These are phyloP conservation scores for Aureobasidium namibiae DNA, from an alignment of 2,329 filamentous ascomycete genomes.

Conservation along the genomic window DNA sequence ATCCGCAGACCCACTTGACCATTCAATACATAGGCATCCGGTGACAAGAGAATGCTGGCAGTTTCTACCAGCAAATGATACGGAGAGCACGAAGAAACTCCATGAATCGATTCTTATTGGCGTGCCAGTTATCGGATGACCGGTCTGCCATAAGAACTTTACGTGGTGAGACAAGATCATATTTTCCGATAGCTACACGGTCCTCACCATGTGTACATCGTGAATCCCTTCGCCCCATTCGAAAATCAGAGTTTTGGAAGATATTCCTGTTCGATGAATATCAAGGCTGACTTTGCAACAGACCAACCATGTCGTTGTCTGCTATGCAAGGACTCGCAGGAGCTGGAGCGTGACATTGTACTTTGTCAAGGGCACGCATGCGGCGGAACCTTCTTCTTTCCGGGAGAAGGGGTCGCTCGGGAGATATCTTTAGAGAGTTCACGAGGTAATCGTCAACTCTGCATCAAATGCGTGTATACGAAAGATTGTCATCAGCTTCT, in stretches of 20 bases:
- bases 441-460: too few relatives aligned
- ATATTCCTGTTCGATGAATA: not conserved
- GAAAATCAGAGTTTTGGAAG: not conserved
- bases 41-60: not conserved
- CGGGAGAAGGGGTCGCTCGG: too few relatives aligned
- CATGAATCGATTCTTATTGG: not conserved
- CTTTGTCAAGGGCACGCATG: too few relatives aligned
- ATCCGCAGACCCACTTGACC: not conserved
- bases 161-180: not conserved
- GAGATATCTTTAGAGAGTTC: too few relatives aligned
- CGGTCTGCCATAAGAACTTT: slow-evolving; percentile 6
- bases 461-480: not conserved
- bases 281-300: not conserved
- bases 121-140: not conserved
- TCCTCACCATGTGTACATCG: not conserved
- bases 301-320: not conserved
- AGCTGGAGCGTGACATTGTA: not conserved
- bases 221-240: not conserved
- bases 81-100: not conserved
- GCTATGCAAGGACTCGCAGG: not conserved
- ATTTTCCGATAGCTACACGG: slow-evolving; percentile 1
- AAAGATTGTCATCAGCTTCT: not conserved
- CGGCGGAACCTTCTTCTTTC: too few relatives aligned
- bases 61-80: not conserved
- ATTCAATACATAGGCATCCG: not conserved